Evolutionary conservation across 75 land plant species (phyloP), one percentile per base, ranked within the genome.

Genomic region (Gnetum montanum): DNA sequence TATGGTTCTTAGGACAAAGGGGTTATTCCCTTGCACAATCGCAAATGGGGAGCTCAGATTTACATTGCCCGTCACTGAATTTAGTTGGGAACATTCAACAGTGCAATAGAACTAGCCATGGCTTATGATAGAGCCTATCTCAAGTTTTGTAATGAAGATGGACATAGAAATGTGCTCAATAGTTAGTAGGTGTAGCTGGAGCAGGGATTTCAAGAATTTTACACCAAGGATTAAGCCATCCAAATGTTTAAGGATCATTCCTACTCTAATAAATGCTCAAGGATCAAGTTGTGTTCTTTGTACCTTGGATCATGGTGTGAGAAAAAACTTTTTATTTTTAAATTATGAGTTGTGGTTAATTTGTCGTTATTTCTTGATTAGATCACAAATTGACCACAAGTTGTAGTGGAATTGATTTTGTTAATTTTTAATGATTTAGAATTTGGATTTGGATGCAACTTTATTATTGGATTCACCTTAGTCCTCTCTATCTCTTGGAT

Each of bases 41-140:
- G 76, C 19, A 52, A 73, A 46, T 75, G 75, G 75, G 78, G 75
- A 23, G 75, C 78, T 7, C 75, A 75, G 59, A 75, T 75, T 29
- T 75, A 75, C 22, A 75, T 71, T 34, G 71, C 60, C 37, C 65
- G 71, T 52, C 70, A 66, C n/a, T 46, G 78, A 4, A 34, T 75
- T 27, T 75, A 75, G 78, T 13, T 75, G 61, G 78, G 78, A 15
- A 75, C 78, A 11, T 75, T 75, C 60, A 65, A 61, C 45, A 64
- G 38, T 12, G 76, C 65, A 49, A 61, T 63, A 16, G 78, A 65
- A 34, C 69, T 75, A 8, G 70, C 78, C 16, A 33, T 67, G 13
- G 78, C 75, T 8, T 75, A 75, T 26, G 78, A 75, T 33, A 29
- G 65, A 16, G 78, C 75, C 27, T 75, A 61, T 25, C 52, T 70